These are phyloP conservation scores for Trametes punicea DNA, from an alignment of 768 basidiomycete species.

Conservation along the genomic window DNA sequence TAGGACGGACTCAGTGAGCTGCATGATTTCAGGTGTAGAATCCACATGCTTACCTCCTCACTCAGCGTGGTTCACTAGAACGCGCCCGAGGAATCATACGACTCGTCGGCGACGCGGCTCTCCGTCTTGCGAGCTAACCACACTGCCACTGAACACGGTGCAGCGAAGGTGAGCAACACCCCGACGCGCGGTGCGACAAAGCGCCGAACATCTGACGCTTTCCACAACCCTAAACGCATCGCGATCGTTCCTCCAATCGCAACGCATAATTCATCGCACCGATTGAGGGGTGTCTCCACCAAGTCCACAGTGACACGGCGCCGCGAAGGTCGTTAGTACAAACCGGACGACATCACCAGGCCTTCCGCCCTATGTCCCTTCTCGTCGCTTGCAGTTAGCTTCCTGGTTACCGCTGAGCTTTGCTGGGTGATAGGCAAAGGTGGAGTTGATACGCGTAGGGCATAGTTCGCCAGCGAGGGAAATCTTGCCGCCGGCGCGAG, in stretches of 20 bases:
- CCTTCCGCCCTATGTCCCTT: neutral
- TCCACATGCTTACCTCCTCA: too few species aligned
- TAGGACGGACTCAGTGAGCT: too few species aligned
- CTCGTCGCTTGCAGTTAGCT: neutral
- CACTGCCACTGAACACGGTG: neutral
- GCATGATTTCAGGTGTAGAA: too few species aligned
- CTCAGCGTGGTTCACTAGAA: too few species aligned
- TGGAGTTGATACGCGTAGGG: too few species aligned
- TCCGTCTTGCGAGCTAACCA: neutral
- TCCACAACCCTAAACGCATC: neutral
- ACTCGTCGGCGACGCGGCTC: neutral
- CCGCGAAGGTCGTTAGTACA: too few species aligned
- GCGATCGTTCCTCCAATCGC: too few species aligned
- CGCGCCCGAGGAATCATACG: too few species aligned
- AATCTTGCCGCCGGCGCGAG: neutral
- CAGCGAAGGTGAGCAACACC: neutral
- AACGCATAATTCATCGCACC: too few species aligned
- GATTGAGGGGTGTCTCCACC: constrained; percentile 1
- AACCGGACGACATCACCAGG: neutral
- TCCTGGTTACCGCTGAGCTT: neutral
- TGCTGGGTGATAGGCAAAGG: too few species aligned
- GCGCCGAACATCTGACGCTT: constrained; percentile 1
- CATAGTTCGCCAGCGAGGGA: neutral
- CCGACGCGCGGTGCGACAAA: neutral
- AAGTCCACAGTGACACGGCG: neutral